Conservation (phyloP, 257 asterid genomes). For the Catharanthus roseus region DNA sequence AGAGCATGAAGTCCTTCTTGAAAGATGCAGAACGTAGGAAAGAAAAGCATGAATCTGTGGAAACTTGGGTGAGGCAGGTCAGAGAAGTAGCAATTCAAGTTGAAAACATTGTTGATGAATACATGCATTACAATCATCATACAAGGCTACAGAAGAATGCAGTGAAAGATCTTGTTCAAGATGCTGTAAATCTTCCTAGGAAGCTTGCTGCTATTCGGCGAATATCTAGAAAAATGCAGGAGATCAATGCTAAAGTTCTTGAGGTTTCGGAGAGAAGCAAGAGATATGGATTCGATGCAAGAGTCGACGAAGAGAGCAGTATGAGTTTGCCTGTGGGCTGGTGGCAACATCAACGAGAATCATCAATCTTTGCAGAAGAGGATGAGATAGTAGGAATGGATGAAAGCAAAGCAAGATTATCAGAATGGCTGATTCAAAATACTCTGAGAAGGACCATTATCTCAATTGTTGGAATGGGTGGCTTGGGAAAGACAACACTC, state of each 20-base stretch:
- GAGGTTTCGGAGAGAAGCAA: slow-evolving; percentile 28
- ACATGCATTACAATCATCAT: slow-evolving; percentile 12
- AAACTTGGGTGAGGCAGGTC: slow-evolving; percentile 28
- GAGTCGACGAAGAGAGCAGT: slow-evolving; percentile 14
- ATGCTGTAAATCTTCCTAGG: slow-evolving; percentile 5
- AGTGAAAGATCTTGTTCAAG: slow-evolving; percentile 11
- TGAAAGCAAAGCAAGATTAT: slow-evolving; percentile 14
- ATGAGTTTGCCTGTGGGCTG: slow-evolving; percentile 9
- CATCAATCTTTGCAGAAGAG: slow-evolving; percentile 12
- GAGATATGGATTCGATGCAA: slow-evolving; percentile 22
- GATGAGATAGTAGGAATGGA: slow-evolving; percentile 25
- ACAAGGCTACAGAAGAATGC: background rate
- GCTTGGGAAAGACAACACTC: slow-evolving; percentile 32
- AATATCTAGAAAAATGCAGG: slow-evolving; percentile 9
- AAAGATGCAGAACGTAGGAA: slow-evolving; percentile 23
- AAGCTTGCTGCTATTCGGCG: slow-evolving; percentile 10
- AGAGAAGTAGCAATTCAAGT: slow-evolving; percentile 24
- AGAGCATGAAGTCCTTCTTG: slow-evolving; percentile 26
- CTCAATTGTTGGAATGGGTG: slow-evolving; percentile 29
- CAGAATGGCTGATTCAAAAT: slow-evolving; percentile 7
- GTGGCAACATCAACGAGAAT: slow-evolving; percentile 24
- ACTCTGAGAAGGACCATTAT: slow-evolving; percentile 14
- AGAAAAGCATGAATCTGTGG: slow-evolving; percentile 21
- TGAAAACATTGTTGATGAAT: slow-evolving; percentile 25
- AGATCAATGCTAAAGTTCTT: slow-evolving; percentile 22